Evolutionary conservation across 1,284 basidiomycete species (phyloP), one percentile per base, ranked within the genome.

Genomic region (Polyporus tsugae): DNA sequence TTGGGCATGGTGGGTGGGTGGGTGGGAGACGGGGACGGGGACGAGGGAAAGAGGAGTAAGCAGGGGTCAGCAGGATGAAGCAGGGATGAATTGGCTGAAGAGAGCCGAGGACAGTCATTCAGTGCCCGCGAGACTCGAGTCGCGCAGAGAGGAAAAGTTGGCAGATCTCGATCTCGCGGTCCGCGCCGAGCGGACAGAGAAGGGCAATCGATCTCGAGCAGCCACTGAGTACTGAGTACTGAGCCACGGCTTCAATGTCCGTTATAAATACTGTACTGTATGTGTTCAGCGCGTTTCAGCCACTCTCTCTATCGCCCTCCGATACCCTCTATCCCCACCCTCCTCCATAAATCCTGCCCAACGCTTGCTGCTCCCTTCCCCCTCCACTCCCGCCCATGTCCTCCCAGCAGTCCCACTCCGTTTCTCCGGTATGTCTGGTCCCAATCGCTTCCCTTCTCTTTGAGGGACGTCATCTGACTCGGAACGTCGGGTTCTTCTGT

Each of bases 1-100:
- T 90, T 86, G 71, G 92, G 92, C 92, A 94, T 94, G 70, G 63
- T 36, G 35, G 22, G 17, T n/a, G 4, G 7, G 41, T 22, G 7
- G 10, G 17, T 59, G 44, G 19, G 49, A 46, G 9, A 17, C 53
- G 38, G 44, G 38, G 60, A 19, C 11, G 60, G 58, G 10, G 63
- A 57, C 38, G 42, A 60, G 29, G 53, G 39, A 35, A 62, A 33
- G 44, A 53, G 33, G 55, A 67, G 63, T 53, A 29, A 53, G 66
- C 59, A 42, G 62, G 15, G 58, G 61, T 64, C 44, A 66, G 62
- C 62, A 67, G 61, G 41, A 69, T 62, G 55, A 52, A 52, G 46
- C 46, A 25, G 25, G 46, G 22, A 49, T 13, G 46, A 49, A 49
- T 49, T 49, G 46, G n/a, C 22, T 49, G 46, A 9, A 49, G 46